phyloP scores from a whole-genome alignment of 495 filamentous ascomycete species.

The Penicillium taxi region DNA sequence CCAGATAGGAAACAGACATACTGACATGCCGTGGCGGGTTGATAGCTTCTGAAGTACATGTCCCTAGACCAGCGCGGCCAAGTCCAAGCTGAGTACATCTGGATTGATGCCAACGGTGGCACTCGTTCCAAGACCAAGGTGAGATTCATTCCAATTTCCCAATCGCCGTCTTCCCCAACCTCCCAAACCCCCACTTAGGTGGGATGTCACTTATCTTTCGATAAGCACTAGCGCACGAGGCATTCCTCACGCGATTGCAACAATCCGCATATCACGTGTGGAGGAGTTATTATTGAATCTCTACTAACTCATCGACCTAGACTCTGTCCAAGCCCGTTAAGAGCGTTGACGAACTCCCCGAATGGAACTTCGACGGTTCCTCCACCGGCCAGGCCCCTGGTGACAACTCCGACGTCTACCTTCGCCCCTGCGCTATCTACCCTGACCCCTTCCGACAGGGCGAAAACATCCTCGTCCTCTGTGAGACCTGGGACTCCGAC shows the following conservation, averaged over 20 bases:
- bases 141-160: conserved; percentile 35
- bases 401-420: conserved; percentile 97
- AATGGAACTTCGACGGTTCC: conserved; percentile 99
- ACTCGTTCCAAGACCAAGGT: conserved; percentile 89
- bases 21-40: conserved; percentile 30
- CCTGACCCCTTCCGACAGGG: conserved; percentile 85
- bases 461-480: conserved; percentile 86
- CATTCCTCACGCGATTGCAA: conserved; percentile 20
- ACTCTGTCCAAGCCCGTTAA: conserved; percentile 63
- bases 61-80: conserved; percentile 78
- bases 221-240: conserved; percentile 30
- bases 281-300: conserved; percentile 8
- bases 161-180: too few species aligned
- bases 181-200: too few species aligned
- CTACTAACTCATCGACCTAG: conserved; percentile 37
- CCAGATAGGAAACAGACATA: conserved; percentile 31
- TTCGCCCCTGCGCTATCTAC: conserved; percentile 82
- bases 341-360: conserved; percentile 73
- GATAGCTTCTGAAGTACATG: conserved; percentile 86
- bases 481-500: conserved; percentile 93
- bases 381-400: conserved; percentile 91
- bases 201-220: conserved; percentile 4
- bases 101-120: conserved; percentile 77
- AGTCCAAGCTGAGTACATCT: conserved; percentile 92
- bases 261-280: conserved; percentile 32